phyloP scores from a whole-genome alignment of 768 basidiomycete genomes.

The Macrolepiota albuminosa region DNA sequence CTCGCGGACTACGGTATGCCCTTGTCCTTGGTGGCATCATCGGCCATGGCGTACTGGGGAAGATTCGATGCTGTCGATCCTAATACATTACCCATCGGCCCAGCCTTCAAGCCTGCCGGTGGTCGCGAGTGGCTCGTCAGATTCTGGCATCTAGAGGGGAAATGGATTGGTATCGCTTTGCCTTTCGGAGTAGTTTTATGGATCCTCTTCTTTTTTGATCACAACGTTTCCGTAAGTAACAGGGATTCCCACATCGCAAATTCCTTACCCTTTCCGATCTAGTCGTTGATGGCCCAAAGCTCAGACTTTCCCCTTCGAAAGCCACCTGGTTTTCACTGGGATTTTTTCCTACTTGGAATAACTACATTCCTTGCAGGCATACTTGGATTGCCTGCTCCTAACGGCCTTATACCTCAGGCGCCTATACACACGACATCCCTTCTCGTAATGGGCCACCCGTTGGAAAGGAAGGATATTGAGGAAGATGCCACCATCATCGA shows the following conservation, averaged over 20 bases:
- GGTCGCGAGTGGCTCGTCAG: constrained; percentile 78
- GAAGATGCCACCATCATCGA: constrained; percentile 19
- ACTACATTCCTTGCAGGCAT: constrained; percentile 87
- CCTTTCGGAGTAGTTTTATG: constrained; percentile 89
- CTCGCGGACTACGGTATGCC: constrained; percentile 91
- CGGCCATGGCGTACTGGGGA: constrained; percentile 86
- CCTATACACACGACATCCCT: constrained; percentile 91
- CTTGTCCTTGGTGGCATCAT: constrained; percentile 70
- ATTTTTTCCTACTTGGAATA: constrained; percentile 88
- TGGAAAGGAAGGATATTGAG: constrained; percentile 33
- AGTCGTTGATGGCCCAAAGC: constrained; percentile 92
- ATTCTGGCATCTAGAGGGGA: constrained; percentile 85
- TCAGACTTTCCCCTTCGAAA: constrained; percentile 87
- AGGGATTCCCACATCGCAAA: background rate
- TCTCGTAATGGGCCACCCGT: constrained; percentile 53
- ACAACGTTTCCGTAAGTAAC: constrained; percentile 78
- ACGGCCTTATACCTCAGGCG: constrained; percentile 81
- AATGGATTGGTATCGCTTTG: constrained; percentile 86
- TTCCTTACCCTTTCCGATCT: background rate
- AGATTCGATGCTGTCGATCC: constrained; percentile 57
- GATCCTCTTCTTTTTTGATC: constrained; percentile 93
- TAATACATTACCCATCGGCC: constrained; percentile 61
- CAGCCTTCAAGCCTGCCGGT: constrained; percentile 66
- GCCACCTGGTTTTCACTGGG: constrained; percentile 82
- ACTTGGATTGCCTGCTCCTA: constrained; percentile 84